Evolutionary conservation across 192 early-diverging fungal species (phyloP).

Genomic region (Coemansia sp.): DNA sequence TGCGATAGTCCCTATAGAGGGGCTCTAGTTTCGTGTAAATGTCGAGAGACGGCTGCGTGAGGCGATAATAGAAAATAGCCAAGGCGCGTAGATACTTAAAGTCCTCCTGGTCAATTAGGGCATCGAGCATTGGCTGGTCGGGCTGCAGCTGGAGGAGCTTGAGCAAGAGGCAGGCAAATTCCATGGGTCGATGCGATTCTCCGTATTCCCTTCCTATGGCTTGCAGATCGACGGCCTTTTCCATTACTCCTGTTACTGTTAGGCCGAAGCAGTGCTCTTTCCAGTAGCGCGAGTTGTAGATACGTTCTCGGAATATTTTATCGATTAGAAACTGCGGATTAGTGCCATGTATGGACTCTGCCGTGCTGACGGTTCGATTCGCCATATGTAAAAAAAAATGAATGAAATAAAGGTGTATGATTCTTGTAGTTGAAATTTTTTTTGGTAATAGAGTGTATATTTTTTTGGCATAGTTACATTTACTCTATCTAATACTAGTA

Average conservation of each 20-base stretch:
- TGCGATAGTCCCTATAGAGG: conserved; percentile 81
- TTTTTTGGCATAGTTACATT: background rate
- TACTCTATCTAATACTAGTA: background rate
- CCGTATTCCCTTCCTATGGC: conserved; percentile 65
- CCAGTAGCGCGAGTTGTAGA: conserved; percentile 94
- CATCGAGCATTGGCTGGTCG: conserved; percentile 79
- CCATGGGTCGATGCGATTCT: conserved; percentile 64
- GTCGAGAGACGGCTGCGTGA: conserved; percentile 73
- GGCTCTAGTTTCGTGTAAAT: conserved; percentile 88
- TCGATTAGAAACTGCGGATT: conserved; percentile 95
- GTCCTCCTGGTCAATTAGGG: conserved; percentile 79
- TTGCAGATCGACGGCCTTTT: conserved; percentile 75
- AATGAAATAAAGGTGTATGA: background rate
- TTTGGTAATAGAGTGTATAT: background rate
- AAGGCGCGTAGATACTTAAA: conserved; percentile 91
- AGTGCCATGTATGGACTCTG: conserved; percentile 76
- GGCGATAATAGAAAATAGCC: conserved; percentile 84
- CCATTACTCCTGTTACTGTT: conserved; percentile 86
- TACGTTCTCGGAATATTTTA: conserved; percentile 87
- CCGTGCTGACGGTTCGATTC: conserved; percentile 71
- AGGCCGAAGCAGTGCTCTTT: conserved; percentile 96
- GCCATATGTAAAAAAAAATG: conserved; percentile 48
- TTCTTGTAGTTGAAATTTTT: background rate
- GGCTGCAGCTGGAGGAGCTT: conserved; percentile 96
- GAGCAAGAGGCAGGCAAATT: conserved; percentile 85